Evolutionary conservation across 148 eudicot species (phyloP).

Genomic region (Amaranthus palmeri): DNA sequence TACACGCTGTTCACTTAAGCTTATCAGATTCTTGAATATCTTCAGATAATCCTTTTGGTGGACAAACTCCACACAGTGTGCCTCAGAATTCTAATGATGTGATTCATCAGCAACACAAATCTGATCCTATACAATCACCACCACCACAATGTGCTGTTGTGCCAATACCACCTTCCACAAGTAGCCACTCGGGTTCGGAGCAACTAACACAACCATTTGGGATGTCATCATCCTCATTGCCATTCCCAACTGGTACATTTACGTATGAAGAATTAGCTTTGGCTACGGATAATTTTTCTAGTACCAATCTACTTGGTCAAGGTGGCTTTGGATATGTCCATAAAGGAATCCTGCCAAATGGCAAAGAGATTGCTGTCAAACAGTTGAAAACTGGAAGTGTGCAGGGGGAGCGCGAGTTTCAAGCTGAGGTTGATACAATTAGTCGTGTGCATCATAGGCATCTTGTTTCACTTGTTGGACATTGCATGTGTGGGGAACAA

Average conservation of each 20-base stretch:
- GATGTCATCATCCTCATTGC: slow-evolving; percentile 14
- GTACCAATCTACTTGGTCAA: slow-evolving; percentile 64
- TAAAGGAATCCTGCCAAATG: slow-evolving; percentile 55
- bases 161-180: slow-evolving; percentile 23
- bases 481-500: slow-evolving; percentile 58
- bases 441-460: slow-evolving; percentile 74
- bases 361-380: slow-evolving; percentile 71
- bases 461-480: slow-evolving; percentile 74
- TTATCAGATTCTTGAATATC: slow-evolving; percentile 4
- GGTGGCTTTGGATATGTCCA: slow-evolving; percentile 84
- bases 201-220: slow-evolving; percentile 22
- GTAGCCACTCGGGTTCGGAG: slow-evolving; percentile 36
- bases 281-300: slow-evolving; percentile 59
- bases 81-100: slow-evolving; percentile 22
- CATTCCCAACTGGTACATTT: slow-evolving; percentile 40
- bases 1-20: neutral
- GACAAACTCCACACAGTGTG: slow-evolving; percentile 27
- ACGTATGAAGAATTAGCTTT: slow-evolving; percentile 58
- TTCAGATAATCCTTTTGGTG: slow-evolving; percentile 35
- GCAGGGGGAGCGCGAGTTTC: slow-evolving; percentile 91
- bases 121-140: slow-evolving; percentile 25
- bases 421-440: slow-evolving; percentile 78
- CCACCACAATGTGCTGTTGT: slow-evolving; percentile 21
- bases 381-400: slow-evolving; percentile 69
- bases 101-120: slow-evolving; percentile 17